These are phyloP conservation scores for Talaromyces verruculosus DNA, from an alignment of 2,329 filamentous ascomycete genomes.

Conservation along the genomic window DNA sequence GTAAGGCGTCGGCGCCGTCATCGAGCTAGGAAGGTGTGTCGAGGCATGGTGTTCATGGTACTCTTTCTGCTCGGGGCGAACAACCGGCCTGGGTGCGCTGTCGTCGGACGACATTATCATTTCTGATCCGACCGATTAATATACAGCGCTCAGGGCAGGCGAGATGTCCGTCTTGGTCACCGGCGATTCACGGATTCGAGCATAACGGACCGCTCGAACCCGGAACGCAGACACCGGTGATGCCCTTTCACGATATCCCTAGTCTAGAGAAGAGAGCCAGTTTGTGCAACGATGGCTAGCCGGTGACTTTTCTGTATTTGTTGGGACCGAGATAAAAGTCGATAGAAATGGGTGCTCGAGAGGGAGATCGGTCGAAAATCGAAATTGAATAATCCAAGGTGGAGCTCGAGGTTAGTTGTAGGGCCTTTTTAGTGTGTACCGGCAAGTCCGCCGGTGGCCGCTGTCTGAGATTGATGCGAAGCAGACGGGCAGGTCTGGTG, in stretches of 20 bases:
- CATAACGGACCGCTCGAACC: constrained; percentile 42
- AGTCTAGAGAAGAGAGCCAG: constrained; percentile 11
- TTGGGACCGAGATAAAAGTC: neutral
- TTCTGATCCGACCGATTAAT: constrained; percentile 30
- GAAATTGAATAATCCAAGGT: constrained; percentile 1
- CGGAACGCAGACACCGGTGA: constrained; percentile 35
- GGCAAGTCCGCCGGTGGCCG: constrained; percentile 13
- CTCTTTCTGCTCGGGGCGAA: constrained; percentile 31
- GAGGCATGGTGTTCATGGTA: constrained; percentile 22
- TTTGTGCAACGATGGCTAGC: constrained; percentile 2
- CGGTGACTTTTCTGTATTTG: neutral
- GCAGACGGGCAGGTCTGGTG: neutral
- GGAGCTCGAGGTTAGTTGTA: constrained; percentile 6
- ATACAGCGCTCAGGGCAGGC: constrained; percentile 40
- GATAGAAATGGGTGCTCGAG: neutral
- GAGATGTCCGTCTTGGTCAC: constrained; percentile 39
- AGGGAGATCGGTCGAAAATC: constrained; percentile 1
- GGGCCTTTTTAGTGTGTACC: constrained; percentile 11
- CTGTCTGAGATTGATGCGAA: constrained; percentile 5
- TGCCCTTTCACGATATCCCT: constrained; percentile 18
- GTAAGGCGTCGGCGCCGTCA: constrained; percentile 23
- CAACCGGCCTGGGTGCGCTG: constrained; percentile 38
- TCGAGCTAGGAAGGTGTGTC: constrained; percentile 21
- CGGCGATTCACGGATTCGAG: constrained; percentile 44
- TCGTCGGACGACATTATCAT: constrained; percentile 50